Evolutionary conservation across 176 grass and related monocot genomes (phyloP).

Genomic region (Phyllostachys edulis): DNA sequence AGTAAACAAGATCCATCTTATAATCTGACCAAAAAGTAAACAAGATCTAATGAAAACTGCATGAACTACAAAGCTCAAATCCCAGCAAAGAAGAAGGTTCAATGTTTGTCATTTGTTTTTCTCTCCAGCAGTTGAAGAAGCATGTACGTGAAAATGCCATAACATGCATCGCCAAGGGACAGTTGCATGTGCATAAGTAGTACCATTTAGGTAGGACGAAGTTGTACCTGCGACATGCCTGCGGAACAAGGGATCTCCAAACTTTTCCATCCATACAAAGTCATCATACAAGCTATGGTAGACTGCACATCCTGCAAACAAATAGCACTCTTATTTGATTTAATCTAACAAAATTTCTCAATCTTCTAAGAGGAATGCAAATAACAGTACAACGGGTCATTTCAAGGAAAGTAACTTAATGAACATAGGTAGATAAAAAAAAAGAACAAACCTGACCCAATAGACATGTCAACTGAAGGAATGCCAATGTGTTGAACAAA

Average conservation of each 20-base stretch:
- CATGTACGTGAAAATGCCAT: background rate
- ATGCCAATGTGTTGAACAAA: conserved; percentile 90
- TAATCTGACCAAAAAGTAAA: background rate
- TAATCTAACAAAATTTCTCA: background rate
- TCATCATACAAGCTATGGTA: conserved; percentile 92
- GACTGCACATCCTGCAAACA: conserved; percentile 67
- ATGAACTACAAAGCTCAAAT: background rate
- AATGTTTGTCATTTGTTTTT: background rate
- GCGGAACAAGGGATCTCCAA: conserved; percentile 81
- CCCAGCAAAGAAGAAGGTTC: background rate
- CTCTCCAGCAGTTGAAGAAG: background rate
- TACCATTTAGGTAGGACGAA: background rate
- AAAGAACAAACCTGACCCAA: conserved; percentile 62
- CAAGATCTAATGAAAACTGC: conserved; percentile 7
- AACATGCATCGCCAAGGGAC: background rate
- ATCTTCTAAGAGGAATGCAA: background rate
- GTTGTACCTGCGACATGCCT: conserved; percentile 73
- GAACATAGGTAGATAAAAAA: background rate
- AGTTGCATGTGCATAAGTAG: background rate
- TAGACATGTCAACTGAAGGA: conserved; percentile 67
- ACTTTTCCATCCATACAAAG: conserved; percentile 87
- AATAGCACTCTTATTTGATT: conserved; percentile 7
- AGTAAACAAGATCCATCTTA: background rate
- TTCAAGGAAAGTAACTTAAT: background rate
- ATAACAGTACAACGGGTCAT: background rate